A percentile compares a stretch with the other conserved stretches of the same genome.
phyloP scores from a whole-genome alignment of 1,284 basidiomycete species.

The Melampsora larici-populina region DNA sequence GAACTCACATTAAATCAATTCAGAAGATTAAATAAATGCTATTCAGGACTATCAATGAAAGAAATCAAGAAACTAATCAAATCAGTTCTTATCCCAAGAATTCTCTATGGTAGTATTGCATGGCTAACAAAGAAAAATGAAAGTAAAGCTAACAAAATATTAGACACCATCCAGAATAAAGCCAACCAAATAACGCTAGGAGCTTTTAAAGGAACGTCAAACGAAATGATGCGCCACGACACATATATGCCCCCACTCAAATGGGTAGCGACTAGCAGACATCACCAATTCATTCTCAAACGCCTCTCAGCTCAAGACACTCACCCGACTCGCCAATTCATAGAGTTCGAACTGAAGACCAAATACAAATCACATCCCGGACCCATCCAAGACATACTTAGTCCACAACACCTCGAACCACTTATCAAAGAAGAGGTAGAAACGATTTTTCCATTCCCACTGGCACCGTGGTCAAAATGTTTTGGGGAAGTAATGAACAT shows the following conservation, averaged over 20 bases:
- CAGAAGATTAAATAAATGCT: background rate
- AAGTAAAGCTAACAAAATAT: background rate
- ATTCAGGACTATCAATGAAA: too few species aligned
- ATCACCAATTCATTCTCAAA: background rate
- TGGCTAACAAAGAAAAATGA: background rate
- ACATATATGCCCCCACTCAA: background rate
- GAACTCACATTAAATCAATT: background rate
- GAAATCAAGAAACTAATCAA: too few species aligned
- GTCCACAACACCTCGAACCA: background rate
- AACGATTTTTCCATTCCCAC: background rate
- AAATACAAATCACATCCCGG: background rate
- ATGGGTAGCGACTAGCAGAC: background rate
- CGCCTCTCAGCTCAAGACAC: background rate
- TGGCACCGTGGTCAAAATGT: background rate
- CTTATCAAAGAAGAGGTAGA: background rate
- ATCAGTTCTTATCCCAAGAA: too few species aligned
- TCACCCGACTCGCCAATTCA: background rate
- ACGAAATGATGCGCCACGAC: background rate
- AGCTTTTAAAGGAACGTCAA: background rate
- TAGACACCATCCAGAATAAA: background rate
- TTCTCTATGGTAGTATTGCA: too few species aligned
- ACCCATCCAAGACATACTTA: background rate
- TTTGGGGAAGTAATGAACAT: background rate
- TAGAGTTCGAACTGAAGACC: background rate
- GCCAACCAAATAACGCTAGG: background rate